phyloP scores from a whole-genome alignment of 345 rosid genomes.

The Jatropha curcas region DNA sequence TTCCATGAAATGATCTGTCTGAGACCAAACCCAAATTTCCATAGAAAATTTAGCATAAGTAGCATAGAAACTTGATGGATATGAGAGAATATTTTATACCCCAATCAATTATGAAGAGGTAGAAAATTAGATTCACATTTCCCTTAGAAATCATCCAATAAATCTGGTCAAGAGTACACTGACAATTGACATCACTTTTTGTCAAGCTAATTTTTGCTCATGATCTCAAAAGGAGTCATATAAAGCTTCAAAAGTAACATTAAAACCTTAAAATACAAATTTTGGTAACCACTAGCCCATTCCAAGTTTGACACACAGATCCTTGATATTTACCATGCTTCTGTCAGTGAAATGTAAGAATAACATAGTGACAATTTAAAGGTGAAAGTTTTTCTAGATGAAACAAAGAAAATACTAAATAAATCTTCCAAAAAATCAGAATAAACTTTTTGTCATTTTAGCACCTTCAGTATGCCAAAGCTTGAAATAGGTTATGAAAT shows the following conservation, averaged over 20 bases:
- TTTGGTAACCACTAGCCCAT: neutral
- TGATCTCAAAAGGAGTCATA: neutral
- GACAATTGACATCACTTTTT: neutral
- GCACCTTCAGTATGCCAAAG: neutral
- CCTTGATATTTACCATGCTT: neutral
- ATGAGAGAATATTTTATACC: neutral
- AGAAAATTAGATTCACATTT: neutral
- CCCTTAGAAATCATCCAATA: neutral
- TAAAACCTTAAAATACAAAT: neutral
- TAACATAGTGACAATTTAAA: neutral
- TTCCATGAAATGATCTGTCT: neutral
- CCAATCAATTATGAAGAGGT: neutral
- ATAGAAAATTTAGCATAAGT: neutral
- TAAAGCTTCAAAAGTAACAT: neutral
- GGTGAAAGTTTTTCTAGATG: neutral
- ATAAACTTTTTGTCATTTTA: neutral
- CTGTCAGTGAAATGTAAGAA: too few relatives aligned
- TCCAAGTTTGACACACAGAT: neutral
- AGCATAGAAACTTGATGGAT: neutral
- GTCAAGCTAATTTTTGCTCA: neutral
- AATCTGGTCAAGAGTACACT: neutral
- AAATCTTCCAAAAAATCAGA: neutral
- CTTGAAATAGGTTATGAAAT: neutral
- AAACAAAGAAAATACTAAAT: too few relatives aligned
- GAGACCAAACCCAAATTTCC: neutral